Evolutionary conservation across 2,329 filamentous ascomycete genomes (phyloP).

Genomic region (Alternaria viburni): DNA sequence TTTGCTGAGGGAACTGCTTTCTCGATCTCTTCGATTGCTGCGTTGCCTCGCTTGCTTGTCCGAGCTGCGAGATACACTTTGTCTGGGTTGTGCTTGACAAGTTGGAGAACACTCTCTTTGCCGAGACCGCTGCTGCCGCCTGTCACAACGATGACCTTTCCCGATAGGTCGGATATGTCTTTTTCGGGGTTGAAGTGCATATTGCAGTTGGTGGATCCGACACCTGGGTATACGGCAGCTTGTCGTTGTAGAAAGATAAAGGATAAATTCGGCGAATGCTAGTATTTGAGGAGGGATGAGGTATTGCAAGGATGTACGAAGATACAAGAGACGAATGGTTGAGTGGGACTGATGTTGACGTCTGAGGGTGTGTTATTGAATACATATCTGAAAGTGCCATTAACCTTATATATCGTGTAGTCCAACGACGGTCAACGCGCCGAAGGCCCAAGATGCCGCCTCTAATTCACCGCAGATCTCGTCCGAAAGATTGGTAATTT

Average conservation of each 20-base stretch:
- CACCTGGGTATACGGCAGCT: not conserved
- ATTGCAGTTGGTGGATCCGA: constrained; percentile 8
- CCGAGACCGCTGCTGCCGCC: constrained; percentile 52
- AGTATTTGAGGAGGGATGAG: not conserved
- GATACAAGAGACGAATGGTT: not conserved
- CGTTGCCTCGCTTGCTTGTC: constrained; percentile 16
- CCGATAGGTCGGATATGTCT: constrained; percentile 21
- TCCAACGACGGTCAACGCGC: not conserved
- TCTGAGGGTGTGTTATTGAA: not conserved
- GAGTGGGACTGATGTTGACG: not conserved
- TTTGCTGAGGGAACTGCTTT: not conserved
- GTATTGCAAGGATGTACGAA: not conserved
- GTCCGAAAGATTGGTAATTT: not conserved
- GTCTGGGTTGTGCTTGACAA: constrained; percentile 49
- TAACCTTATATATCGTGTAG: not conserved
- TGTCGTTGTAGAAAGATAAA: not conserved
- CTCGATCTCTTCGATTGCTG: constrained; percentile 15
- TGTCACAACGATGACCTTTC: constrained; percentile 29
- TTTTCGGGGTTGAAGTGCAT: constrained; percentile 17
- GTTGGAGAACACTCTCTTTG: constrained; percentile 48
- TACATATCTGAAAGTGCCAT: not conserved
- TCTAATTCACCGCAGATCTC: not conserved
- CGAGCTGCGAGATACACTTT: constrained; percentile 52
- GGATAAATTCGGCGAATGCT: not conserved
- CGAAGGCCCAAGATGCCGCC: not conserved